phyloP scores from a whole-genome alignment of 805 yeast genomes.

The Suhomyces vadensis region DNA sequence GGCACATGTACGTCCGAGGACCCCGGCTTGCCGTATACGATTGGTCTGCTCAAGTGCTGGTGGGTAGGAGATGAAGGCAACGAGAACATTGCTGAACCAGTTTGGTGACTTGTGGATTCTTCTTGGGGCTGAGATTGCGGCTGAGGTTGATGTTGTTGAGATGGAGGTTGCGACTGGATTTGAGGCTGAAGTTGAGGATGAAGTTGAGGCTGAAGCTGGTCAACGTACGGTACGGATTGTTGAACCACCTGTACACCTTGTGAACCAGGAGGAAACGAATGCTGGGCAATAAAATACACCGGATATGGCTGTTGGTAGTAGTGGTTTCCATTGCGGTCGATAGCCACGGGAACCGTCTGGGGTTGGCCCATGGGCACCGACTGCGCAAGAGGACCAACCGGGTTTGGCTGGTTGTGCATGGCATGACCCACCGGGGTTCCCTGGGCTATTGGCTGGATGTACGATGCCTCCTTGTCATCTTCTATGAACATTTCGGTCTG shows the following conservation, averaged over 20 bases:
- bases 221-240: background rate
- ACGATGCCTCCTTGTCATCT: slow-evolving; percentile 6
- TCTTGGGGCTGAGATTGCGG: background rate
- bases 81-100: slow-evolving; percentile 24
- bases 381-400: background rate
- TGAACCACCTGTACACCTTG: slow-evolving; percentile 3
- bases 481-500: slow-evolving; percentile 7
- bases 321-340: slow-evolving; percentile 26
- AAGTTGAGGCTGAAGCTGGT: slow-evolving; percentile 5
- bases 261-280: slow-evolving; percentile 5
- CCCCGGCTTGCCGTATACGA: background rate
- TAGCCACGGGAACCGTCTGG: slow-evolving; percentile 9
- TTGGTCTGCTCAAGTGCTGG: background rate
- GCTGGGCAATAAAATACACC: slow-evolving; percentile 35
- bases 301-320: slow-evolving; percentile 38
- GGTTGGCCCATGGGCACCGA: background rate
- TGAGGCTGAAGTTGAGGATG: slow-evolving; percentile 4
- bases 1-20: slow-evolving; percentile 3
- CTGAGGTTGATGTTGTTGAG: background rate
- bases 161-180: slow-evolving; percentile 4
- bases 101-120: background rate
- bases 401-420: background rate
- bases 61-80: slow-evolving; percentile 33
- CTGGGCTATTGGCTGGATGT: slow-evolving; percentile 2
- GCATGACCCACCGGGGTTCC: slow-evolving; percentile 1